phyloP scores from a whole-genome alignment of 352 stramenopile species.

The Globisporangium cederbergense region DNA sequence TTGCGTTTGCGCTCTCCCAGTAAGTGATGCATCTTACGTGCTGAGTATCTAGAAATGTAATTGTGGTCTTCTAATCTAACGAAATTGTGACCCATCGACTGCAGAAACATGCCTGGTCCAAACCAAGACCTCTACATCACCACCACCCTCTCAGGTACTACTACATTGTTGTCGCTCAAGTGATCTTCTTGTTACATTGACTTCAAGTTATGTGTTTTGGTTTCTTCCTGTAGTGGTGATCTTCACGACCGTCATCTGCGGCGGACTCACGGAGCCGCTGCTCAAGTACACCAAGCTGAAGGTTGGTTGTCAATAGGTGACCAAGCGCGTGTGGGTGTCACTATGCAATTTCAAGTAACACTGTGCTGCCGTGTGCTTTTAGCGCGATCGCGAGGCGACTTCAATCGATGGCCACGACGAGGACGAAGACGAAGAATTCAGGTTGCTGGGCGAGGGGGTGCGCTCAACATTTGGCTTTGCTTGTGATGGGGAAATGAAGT shows the following conservation, averaged over 20 bases:
- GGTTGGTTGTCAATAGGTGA: slow-evolving; percentile 15
- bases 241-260: slow-evolving; percentile 96
- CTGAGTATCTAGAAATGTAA: not conserved
- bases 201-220: not conserved
- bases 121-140: slow-evolving; percentile 89
- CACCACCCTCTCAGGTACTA: slow-evolving; percentile 55
- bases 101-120: slow-evolving; percentile 91
- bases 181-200: not conserved
- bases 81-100: not conserved
- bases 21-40: slow-evolving; percentile 22
- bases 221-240: slow-evolving; percentile 76
- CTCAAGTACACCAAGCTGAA: slow-evolving; percentile 80
- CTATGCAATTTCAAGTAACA: not conserved
- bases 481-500: not conserved
- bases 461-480: not conserved
- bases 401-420: slow-evolving; percentile 8
- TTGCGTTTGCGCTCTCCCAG: slow-evolving; percentile 84
- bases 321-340: no score
- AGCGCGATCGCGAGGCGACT: slow-evolving; percentile 13
- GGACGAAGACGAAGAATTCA: slow-evolving; percentile 38
- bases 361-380: not conserved
- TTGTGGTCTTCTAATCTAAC: not conserved
- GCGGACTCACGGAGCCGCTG: slow-evolving; percentile 87
- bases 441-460: slow-evolving; percentile 36
- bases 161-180: not conserved